These are phyloP conservation scores for Solanum etuberosum DNA, from an alignment of 257 asterid species.

Conservation along the genomic window DNA sequence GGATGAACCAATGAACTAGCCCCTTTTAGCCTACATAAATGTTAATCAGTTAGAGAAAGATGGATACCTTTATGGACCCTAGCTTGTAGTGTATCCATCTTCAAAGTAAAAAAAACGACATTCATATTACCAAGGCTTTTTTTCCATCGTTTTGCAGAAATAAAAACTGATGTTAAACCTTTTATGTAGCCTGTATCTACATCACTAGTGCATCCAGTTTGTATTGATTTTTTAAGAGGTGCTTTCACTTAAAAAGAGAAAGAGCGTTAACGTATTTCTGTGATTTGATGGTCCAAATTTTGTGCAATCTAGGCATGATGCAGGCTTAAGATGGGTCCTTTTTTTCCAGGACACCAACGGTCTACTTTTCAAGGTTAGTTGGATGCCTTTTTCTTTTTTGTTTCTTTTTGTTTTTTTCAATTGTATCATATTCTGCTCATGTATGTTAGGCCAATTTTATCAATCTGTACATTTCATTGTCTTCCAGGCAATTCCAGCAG, in stretches of 20 bases:
- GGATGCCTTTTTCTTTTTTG: not conserved
- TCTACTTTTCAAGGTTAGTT: constrained; percentile 82
- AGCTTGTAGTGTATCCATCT: not conserved
- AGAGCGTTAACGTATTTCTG: not conserved
- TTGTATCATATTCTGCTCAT: not conserved
- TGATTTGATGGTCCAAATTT: not conserved
- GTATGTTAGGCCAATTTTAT: not conserved
- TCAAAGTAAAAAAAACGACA: not conserved
- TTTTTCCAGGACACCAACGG: constrained; percentile 99
- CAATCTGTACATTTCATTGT: not conserved
- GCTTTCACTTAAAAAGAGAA: not conserved
- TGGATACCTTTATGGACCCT: not conserved
- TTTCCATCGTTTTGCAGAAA: not conserved
- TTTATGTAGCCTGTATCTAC: not conserved
- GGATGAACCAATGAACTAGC: not conserved
- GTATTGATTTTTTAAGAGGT: not conserved
- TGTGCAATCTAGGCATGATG: constrained; percentile 46
- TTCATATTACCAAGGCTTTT: not conserved
- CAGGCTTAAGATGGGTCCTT: constrained; percentile 86
- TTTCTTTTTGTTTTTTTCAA: not conserved
- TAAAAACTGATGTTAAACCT: not conserved
- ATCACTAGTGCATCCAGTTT: not conserved
- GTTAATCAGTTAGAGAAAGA: not conserved
- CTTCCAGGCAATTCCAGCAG: constrained; percentile 80
- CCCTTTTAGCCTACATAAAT: not conserved